A percentile compares a stretch with the other conserved stretches of the same genome.
phyloP scores from a whole-genome alignment of 2,329 filamentous ascomycete species.

The Diaporthe australafricana region DNA sequence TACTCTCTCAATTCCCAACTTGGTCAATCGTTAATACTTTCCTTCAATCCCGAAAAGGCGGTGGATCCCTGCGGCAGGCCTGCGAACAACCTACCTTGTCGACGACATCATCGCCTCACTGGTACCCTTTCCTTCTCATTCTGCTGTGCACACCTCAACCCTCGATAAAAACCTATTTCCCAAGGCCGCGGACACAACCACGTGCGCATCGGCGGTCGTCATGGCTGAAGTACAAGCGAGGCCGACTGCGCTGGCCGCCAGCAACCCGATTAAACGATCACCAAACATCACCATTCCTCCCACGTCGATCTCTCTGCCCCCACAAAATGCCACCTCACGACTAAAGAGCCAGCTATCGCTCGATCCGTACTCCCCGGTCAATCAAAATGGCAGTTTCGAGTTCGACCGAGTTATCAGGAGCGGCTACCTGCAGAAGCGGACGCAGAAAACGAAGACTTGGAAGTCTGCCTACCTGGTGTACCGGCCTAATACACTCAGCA shows the following conservation, averaged over 20 bases:
- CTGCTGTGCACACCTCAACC: not conserved
- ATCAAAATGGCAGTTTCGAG: conserved; percentile 94
- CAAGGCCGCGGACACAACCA: not conserved
- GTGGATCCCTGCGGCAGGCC: conserved; percentile 29
- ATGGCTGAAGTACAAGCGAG: conserved; percentile 44
- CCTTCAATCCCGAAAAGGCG: conserved; percentile 7
- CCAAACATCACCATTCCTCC: conserved; percentile 38
- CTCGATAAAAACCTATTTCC: not conserved
- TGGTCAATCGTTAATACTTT: conserved; percentile 28
- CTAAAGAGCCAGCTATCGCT: conserved; percentile 60
- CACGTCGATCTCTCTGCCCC: conserved; percentile 43
- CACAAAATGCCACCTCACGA: conserved; percentile 44
- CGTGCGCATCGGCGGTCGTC: conserved; percentile 14
- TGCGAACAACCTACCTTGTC: conserved; percentile 14
- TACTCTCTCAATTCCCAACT: conserved; percentile 19
- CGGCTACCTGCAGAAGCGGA: conserved; percentile 87
- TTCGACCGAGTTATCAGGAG: conserved; percentile 94
- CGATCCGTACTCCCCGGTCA: conserved; percentile 84
- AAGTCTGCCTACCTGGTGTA: conserved; percentile 90
- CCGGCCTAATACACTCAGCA: conserved; percentile 87
- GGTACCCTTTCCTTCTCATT: not conserved
- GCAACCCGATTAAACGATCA: conserved; percentile 36
- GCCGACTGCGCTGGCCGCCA: conserved; percentile 39
- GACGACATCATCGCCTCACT: not conserved
- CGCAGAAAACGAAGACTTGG: conserved; percentile 96